Evolutionary conservation across 129 eudicot genomes (phyloP), one percentile per base, ranked within the genome.

Genomic region (carrot (Daucus carota)): DNA sequence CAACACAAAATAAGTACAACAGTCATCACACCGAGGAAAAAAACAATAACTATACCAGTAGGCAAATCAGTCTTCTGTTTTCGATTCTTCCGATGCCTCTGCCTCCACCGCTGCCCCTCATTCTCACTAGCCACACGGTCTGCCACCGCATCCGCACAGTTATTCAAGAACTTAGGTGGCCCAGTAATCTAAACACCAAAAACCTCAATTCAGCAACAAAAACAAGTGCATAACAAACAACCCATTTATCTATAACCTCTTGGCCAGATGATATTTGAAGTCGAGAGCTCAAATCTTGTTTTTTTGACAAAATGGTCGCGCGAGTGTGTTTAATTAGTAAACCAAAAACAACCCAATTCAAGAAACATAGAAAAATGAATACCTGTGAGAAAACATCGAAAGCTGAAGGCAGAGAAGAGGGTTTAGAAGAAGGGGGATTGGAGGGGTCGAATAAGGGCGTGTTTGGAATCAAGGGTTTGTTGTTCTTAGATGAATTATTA

Each of bases 151-250:
- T 90, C 88, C 22, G 85, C 93, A 42, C 84, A 57, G 74, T 87
- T 87, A 86, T 89, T 94, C 74, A 94, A 86, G 77, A 94, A 94
- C 91, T 84, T 82, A 70, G 99, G 99, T 40, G 99, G 99, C 36
- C 96, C 93, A 77, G 92, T 80, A 86, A 94, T 76, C 99, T 94
- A 3, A 18, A 54, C 29, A 54, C 20, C 12, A 52, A 54, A 54
- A 54, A 54, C 8, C n/a, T 5, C 57, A 54, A 20, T 18, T 50
- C 12, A 52, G 17, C n/a, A 15, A 47, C 5, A 47, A 47, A 16
- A 43, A 70, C 77, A 76, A 79, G 69, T 40, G 77, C 74, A 72
- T 63, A 81, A 69, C 41, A 46, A 65, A 52, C 69, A 65, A 62
- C 69, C 32, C 15, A 62, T 63, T 28, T 16, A n/a, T n/a, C n/a